phyloP scores from a whole-genome alignment of 2,329 filamentous ascomycete genomes.

The Rhynchosporium secalis region DNA sequence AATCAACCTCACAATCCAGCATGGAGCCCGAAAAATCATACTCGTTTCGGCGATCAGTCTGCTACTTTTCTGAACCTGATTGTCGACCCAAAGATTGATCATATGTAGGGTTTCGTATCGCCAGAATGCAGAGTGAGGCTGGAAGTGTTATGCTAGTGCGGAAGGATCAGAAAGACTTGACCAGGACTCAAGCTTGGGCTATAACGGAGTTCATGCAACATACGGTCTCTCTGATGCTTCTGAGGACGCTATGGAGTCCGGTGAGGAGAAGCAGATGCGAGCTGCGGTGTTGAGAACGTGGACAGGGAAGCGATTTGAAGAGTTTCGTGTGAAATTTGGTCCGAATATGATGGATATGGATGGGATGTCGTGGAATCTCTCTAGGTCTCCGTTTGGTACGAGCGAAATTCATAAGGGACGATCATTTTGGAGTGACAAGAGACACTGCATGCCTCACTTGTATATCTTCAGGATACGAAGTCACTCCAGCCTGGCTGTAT shows the following conservation, averaged over 20 bases:
- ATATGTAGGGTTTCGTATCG: constrained; percentile 14
- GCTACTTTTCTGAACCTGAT: constrained; percentile 15
- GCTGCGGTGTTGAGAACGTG: constrained; percentile 11
- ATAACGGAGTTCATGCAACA: constrained; percentile 12
- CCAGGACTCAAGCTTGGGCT: constrained; percentile 12
- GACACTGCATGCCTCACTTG: background rate
- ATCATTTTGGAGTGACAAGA: background rate
- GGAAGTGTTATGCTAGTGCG: constrained; percentile 8
- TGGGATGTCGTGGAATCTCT: background rate
- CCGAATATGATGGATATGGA: background rate
- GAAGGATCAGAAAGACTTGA: constrained; percentile 8
- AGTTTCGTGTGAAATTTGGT: constrained; percentile 6
- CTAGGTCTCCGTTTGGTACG: constrained; percentile 10
- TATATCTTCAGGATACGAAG: too few species aligned
- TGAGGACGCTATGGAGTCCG: constrained; percentile 7
- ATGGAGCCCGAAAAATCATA: constrained; percentile 8
- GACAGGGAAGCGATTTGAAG: constrained; percentile 11
- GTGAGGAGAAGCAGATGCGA: constrained; percentile 1
- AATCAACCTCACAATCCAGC: constrained; percentile 5
- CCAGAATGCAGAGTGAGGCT: constrained; percentile 10
- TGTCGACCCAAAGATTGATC: constrained; percentile 2
- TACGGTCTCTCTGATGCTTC: constrained; percentile 8
- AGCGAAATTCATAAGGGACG: background rate
- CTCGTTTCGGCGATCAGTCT: constrained; percentile 11
- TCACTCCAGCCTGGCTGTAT: background rate